A percentile compares a stretch with the other conserved stretches of the same genome.
phyloP scores from a whole-genome alignment of 768 basidiomycete species.

The Mycena galopus region DNA sequence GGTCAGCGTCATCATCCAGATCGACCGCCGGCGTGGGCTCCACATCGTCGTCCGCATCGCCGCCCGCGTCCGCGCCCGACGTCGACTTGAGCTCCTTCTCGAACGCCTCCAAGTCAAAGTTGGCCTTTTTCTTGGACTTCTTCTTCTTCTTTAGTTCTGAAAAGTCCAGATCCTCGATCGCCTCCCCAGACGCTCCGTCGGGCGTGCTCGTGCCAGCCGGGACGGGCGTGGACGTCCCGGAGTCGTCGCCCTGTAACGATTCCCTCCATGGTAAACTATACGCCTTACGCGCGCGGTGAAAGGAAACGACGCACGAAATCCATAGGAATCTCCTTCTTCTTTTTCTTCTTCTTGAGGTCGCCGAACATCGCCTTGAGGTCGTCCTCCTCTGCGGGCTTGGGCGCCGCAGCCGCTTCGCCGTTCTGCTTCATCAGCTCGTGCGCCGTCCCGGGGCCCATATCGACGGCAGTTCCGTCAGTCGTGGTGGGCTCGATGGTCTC shows the following conservation, averaged over 20 bases:
- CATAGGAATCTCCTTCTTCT: conserved; percentile 91
- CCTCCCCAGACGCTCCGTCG: conserved; percentile 57
- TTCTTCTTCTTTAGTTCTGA: conserved; percentile 98
- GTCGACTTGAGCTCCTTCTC: conserved; percentile 90
- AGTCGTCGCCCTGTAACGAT: conserved; percentile 67
- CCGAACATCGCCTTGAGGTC: conserved; percentile 90
- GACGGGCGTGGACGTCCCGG: conserved; percentile 74
- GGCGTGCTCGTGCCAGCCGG: conserved; percentile 46
- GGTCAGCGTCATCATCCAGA: conserved; percentile 83
- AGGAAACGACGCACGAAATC: conserved; percentile 69
- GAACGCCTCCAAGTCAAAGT: conserved; percentile 92
- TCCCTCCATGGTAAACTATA: not conserved
- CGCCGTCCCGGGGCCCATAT: conserved; percentile 81
- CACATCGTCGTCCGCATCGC: conserved; percentile 67
- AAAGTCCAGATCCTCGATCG: conserved; percentile 89
- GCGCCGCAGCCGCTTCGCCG: conserved; percentile 47
- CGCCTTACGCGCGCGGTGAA: conserved; percentile 10
- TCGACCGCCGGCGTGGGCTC: conserved; percentile 74
- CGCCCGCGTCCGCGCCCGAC: conserved; percentile 67
- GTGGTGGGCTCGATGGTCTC: conserved; percentile 78
- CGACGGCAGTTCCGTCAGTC: conserved; percentile 77
- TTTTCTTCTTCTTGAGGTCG: conserved; percentile 93
- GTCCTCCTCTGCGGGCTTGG: conserved; percentile 69
- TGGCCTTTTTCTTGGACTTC: conserved; percentile 91
- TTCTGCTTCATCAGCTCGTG: conserved; percentile 81